Evolutionary conservation across 768 basidiomycete species (phyloP).

Genomic region (Suillus subaureus): DNA sequence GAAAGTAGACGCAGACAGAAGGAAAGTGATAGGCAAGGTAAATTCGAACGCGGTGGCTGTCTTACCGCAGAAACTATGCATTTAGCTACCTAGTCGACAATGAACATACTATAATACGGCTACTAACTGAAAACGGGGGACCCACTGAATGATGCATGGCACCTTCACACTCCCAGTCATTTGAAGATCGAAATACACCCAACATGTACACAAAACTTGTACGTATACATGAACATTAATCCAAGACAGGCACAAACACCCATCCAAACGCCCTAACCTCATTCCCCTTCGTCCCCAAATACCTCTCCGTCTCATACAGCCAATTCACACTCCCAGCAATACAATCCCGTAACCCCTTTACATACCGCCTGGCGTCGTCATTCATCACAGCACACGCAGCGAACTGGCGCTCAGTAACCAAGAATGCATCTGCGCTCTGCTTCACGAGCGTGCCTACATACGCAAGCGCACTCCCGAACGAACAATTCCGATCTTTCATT

Average conservation of each 20-base stretch:
- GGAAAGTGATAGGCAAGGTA: neutral
- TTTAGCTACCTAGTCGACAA: neutral
- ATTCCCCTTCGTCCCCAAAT: constrained; percentile 57
- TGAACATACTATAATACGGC: neutral
- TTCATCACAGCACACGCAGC: constrained; percentile 16
- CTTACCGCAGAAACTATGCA: too few species aligned
- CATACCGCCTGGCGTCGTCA: constrained; percentile 38
- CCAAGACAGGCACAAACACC: constrained; percentile 48
- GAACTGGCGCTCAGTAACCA: constrained; percentile 26
- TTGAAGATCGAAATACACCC: neutral
- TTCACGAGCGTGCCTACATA: constrained; percentile 26
- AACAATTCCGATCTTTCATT: constrained; percentile 43
- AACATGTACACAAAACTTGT: neutral
- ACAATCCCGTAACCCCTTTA: constrained; percentile 55
- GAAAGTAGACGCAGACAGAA: neutral
- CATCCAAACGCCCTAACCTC: constrained; percentile 64
- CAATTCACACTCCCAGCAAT: constrained; percentile 64
- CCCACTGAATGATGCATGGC: too few species aligned
- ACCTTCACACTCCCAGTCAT: neutral
- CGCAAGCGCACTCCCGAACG: constrained; percentile 48
- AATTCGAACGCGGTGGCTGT: neutral
- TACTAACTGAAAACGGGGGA: too few species aligned
- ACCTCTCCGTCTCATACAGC: constrained; percentile 65
- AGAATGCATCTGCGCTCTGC: constrained; percentile 32
- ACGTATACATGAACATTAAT: neutral